A percentile compares a stretch with the other conserved stretches of the same genome.
Evolutionary conservation across 495 filamentous ascomycete species (phyloP).

Genomic region (Saxophila tyrrhenica): DNA sequence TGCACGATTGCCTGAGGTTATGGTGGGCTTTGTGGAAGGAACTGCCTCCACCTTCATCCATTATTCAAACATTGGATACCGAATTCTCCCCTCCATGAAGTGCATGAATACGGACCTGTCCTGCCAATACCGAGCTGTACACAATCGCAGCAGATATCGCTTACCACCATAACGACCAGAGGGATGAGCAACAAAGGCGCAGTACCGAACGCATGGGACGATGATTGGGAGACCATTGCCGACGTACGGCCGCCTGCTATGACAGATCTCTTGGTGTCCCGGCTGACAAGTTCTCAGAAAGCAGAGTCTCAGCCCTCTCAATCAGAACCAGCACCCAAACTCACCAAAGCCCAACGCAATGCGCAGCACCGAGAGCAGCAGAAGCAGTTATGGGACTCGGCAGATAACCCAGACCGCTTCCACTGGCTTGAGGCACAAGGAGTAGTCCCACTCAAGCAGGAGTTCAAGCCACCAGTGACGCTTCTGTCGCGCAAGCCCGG

Average conservation of each 20-base stretch:
- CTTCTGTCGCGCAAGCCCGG: conserved; percentile 71
- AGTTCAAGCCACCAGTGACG: conserved; percentile 75
- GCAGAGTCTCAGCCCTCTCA: conserved; percentile 1
- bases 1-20: too few relatives aligned
- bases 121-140: not conserved
- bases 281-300: conserved; percentile 5
- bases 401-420: conserved; percentile 57
- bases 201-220: conserved; percentile 77
- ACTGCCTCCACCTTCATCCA: too few relatives aligned
- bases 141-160: not conserved
- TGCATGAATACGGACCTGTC: not conserved
- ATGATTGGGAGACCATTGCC: conserved; percentile 73
- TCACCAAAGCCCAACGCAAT: conserved; percentile 64
- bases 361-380: conserved; percentile 74
- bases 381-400: conserved; percentile 76
- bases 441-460: conserved; percentile 57
- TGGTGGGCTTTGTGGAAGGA: too few relatives aligned
- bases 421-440: conserved; percentile 60
- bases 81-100: not conserved
- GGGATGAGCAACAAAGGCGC: conserved; percentile 36
- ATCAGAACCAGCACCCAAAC: conserved; percentile 29
- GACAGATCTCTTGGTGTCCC: not conserved
- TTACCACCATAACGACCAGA: not conserved
- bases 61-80: too few relatives aligned
- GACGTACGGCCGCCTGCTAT: conserved; percentile 39